Evolutionary conservation across 2,329 filamentous ascomycete genomes (phyloP), one percentile per base, ranked within the genome.

Genomic region (Hypoxylon sp.): DNA sequence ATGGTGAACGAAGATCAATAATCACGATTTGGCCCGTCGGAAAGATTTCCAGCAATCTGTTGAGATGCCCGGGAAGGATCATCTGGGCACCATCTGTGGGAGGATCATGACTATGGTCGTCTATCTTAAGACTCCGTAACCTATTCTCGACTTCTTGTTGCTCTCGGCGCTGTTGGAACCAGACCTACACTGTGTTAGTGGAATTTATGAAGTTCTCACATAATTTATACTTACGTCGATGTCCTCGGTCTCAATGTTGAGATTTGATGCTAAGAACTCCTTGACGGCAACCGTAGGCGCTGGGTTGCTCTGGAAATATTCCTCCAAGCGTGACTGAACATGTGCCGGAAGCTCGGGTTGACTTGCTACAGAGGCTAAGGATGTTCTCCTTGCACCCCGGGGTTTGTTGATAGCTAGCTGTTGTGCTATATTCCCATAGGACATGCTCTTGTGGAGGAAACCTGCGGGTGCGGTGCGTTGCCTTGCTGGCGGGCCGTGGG

Each of bases 101-200:
- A 4, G 65, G 51, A 17, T 75, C 76, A 0, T 74, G 74, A 7
- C 74, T 75, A 6, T 77, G 73, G 27, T 83, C 81, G 20, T 81
- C 81, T 40, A 83, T 78, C 48, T 77, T 80, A 22, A 87, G 79
- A 40, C 77, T 81, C 37, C 84, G 83, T 5, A 87, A 77, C 53
- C 82, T 83, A 67, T 81, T 79, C 2, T 79, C 79, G 33, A 85
- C 82, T 17, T 80, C 77, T 67, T 87, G 85, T 54, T 82, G 82
- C 55, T 87, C 82, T 31, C 85, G 82, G 20, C 85, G 83, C 65
- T 87, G 84, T 66, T 85, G 82, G 73, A 88, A 88, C 86, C 86
- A 89, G 2, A 79, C 66, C 81, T 83, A 53, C 22, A 33, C 13
- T 14, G 33, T 42, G 61, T 78, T 22, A 77, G 71, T 14, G 58